Conservation (phyloP, 1,284 basidiomycete species). For the Schizopora paradoxa region DNA sequence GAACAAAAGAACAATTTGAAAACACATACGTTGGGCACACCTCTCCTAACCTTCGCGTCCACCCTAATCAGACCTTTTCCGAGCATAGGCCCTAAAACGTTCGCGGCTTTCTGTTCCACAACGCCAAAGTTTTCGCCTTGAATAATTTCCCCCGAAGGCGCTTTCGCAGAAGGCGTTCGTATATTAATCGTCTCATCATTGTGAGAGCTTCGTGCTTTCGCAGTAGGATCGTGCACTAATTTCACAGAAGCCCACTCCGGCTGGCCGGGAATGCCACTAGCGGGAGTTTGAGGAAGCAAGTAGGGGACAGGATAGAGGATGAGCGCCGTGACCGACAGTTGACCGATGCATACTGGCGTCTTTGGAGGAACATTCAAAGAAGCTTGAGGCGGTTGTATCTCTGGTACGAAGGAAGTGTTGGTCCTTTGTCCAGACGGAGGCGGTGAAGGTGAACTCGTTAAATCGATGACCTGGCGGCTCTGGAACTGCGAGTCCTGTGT, state of each 20-base stretch:
- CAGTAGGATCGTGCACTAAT: conserved; percentile 64
- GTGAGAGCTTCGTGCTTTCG: conserved; percentile 42
- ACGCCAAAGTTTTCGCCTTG: conserved; percentile 74
- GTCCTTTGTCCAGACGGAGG: conserved; percentile 39
- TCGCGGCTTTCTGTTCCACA: conserved; percentile 78
- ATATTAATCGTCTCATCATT: conserved; percentile 80
- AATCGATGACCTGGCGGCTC: conserved; percentile 61
- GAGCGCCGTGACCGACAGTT: conserved; percentile 74
- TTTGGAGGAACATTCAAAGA: conserved; percentile 58
- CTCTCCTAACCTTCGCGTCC: conserved; percentile 73
- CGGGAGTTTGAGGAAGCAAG: conserved; percentile 44
- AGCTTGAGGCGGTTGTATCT: conserved; percentile 13
- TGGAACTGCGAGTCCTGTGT: conserved; percentile 12
- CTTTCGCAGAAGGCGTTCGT: conserved; percentile 53
- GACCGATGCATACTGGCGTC: conserved; percentile 85
- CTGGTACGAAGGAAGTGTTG: conserved; percentile 8
- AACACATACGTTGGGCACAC: conserved; percentile 52
- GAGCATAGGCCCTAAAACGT: conserved; percentile 74
- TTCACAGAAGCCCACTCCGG: conserved; percentile 75
- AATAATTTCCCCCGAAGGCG: conserved; percentile 44
- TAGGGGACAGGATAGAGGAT: conserved; percentile 84
- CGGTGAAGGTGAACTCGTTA: conserved; percentile 70
- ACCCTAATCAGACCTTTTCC: conserved; percentile 78
- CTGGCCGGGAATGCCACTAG: conserved; percentile 30
- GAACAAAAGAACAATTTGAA: conserved; percentile 5